A percentile compares a stretch with the other conserved stretches of the same genome.
Conservation (phyloP, 2,329 filamentous ascomycete genomes). For the Aureobasidium sp. region DNA sequence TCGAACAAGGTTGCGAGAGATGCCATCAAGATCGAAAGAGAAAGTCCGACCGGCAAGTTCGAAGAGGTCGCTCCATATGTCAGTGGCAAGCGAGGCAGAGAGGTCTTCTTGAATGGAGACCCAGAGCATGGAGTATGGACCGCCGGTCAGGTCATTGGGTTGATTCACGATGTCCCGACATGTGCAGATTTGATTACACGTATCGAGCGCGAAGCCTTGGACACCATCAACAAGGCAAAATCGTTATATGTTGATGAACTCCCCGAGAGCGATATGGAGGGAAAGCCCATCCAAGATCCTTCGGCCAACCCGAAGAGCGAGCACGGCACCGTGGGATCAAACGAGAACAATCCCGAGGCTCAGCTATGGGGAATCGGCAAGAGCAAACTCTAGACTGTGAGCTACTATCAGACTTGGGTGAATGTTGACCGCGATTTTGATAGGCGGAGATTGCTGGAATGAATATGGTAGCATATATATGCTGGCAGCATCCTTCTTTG, state of each 20-base stretch:
- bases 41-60: conserved; percentile 80
- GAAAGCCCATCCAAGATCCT: conserved; percentile 22
- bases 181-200: conserved; percentile 38
- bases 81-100: conserved; percentile 78
- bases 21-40: conserved; percentile 73
- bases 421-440: too few species aligned
- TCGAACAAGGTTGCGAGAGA: conserved; percentile 80
- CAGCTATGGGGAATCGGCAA: conserved; percentile 36
- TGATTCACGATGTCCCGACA: conserved; percentile 45
- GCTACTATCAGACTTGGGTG: background rate
- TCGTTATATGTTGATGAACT: conserved; percentile 33
- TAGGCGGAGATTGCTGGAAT: too few species aligned
- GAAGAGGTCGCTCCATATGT: conserved; percentile 79
- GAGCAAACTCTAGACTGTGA: conserved; percentile 30
- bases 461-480: background rate
- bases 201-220: conserved; percentile 39
- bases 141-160: conserved; percentile 79
- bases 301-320: conserved; percentile 20
- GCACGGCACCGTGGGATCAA: conserved; percentile 24
- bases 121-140: conserved; percentile 93
- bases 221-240: conserved; percentile 32
- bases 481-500: background rate
- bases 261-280: conserved; percentile 24
- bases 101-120: conserved; percentile 91
- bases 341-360: conserved; percentile 33